Conservation (phyloP, 2,329 filamentous ascomycete genomes). For the Fusarium sp. region DNA sequence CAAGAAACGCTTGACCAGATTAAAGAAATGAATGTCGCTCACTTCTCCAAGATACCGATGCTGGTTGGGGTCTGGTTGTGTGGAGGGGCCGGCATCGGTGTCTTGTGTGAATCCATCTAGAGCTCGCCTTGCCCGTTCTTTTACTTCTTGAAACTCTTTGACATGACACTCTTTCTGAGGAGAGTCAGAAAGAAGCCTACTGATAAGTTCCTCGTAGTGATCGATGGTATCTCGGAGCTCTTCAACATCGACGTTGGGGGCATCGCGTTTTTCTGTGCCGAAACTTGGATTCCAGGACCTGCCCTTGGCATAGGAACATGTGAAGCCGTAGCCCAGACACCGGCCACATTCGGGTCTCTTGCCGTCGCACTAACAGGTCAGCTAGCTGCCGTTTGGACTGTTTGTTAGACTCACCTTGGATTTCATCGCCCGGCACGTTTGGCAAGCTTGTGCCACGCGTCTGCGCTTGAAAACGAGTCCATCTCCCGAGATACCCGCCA, state of each 20-base stretch:
- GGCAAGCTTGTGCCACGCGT: conserved; percentile 42
- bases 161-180: neutral
- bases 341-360: neutral
- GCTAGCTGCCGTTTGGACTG: neutral
- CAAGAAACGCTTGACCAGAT: conserved; percentile 47
- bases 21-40: conserved; percentile 54
- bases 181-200: neutral
- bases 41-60: conserved; percentile 48
- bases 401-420: conserved; percentile 34
- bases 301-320: neutral
- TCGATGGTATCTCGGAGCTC: neutral
- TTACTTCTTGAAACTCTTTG: neutral
- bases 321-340: neutral
- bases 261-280: conserved; percentile 22
- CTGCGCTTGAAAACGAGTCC: conserved; percentile 20
- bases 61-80: neutral
- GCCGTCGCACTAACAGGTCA: neutral
- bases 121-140: neutral
- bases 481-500: conserved; percentile 1
- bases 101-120: neutral
- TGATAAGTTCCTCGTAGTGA: conserved; percentile 31
- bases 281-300: neutral
- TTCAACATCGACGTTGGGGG: neutral
- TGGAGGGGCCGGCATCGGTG: neutral
- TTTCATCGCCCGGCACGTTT: conserved; percentile 43